Percentiles rank a stretch among this genome's conserved stretches.
phyloP scores from a whole-genome alignment of 768 basidiomycete genomes.

The Termitomyces sp. region DNA sequence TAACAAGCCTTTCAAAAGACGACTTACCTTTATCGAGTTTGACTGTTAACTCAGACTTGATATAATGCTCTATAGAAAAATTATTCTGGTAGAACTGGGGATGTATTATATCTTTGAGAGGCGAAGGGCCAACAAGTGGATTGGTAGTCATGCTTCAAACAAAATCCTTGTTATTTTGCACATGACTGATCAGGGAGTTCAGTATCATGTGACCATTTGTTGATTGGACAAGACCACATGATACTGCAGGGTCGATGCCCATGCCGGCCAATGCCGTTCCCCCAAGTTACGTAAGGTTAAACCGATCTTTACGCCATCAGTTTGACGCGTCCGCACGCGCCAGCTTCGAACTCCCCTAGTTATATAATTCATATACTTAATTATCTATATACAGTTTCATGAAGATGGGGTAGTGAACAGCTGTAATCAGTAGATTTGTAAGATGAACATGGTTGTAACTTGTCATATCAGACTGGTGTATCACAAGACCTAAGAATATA shows the following conservation, averaged over 20 bases:
- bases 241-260: no score
- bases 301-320: no score
- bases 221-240: no score
- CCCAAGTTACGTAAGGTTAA: no score
- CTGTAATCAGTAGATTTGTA: not conserved
- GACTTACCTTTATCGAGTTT: conserved; percentile 87
- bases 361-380: no score
- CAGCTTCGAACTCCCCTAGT: no score
- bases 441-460: not conserved
- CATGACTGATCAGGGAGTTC: not conserved
- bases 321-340: no score
- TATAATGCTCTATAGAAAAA: conserved; percentile 71
- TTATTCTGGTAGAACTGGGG: conserved; percentile 96
- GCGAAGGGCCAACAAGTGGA: conserved; percentile 53
- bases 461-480: not conserved
- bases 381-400: no score
- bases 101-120: conserved; percentile 64
- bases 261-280: no score
- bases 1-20: not conserved
- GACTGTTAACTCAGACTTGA: conserved; percentile 78
- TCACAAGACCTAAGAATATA: not conserved
- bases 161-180: not conserved
- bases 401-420: not conserved
- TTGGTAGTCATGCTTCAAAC: conserved; percentile 20
- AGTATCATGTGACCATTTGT: no score